Base-by-base conservation (phyloP, 306 rosid species). In the Prosopis cineraria region DNA sequence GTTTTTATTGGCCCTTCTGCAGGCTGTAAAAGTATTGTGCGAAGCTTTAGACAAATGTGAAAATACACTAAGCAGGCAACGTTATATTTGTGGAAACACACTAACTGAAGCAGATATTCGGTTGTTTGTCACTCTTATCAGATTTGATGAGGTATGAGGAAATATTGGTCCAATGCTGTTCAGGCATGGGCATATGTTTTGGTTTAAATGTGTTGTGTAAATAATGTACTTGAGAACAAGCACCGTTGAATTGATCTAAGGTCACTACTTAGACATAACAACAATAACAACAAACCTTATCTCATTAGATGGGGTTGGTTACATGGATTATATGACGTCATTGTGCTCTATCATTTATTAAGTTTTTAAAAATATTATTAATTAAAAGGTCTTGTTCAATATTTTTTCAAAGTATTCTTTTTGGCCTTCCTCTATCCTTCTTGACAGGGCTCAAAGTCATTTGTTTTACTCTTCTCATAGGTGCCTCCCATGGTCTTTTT, bases 141-240 rank as follows among this genome's bases (percentile, higher is more conserved):
- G 98, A 91, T 95, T 95, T 80, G 98, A 95, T 39, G 97, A 95
- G 98, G 98, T 95, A 87, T 65, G 43, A 13, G 33, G 72, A n/a
- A 64, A 44, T 56, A 20, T 40, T 58, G 34, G 7, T 58, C 8
- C 6, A 10, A 3, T 33, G 39, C 75, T 72, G 48, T 70, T 45
- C 2, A 40, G 40, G 37, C 60, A 56, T 65, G 69, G 39, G 34
- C 71, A 19, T 40, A 73, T 78, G n/a, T 70, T 50, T 8, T 56
- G 39, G 80, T 27, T 52, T 68, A 9, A 20, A 4, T 36, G 40
- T 37, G 34, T 66, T 6, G 31, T 67, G 72, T 33, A 72, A 71
- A 45, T 34, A 30, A 17, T 80, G 10, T 41, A 20, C 73, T 62
- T 19, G 52, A 59, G 36, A 31, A 33, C 20, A 31, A 22, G 58